Percentiles rank a stretch among this genome's conserved stretches.
These are phyloP conservation scores for Plectosphaerella sp. DNA, from an alignment of 2,329 filamentous ascomycete genomes.

Conservation along the genomic window DNA sequence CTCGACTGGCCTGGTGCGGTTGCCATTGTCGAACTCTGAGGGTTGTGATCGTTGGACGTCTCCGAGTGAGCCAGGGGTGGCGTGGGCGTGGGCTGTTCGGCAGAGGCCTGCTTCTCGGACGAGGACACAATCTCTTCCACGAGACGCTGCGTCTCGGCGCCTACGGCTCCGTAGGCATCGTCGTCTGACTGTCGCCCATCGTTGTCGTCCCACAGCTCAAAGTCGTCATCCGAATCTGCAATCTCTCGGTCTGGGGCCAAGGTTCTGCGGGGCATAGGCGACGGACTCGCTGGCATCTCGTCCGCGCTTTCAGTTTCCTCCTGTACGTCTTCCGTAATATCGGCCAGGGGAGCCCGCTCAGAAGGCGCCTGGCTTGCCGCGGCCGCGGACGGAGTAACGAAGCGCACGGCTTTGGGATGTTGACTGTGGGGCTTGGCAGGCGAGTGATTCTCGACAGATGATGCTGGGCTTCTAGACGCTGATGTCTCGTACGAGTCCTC, in stretches of 20 bases:
- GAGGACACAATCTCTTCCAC: conserved; percentile 9
- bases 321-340: conserved; percentile 5
- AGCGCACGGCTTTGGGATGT: conserved; percentile 10
- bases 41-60: background rate
- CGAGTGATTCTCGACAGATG: conserved; percentile 11
- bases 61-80: background rate
- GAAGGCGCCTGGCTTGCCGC: conserved; percentile 4
- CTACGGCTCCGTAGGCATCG: conserved; percentile 7
- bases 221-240: conserved; percentile 45
- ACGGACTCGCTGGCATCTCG: conserved; percentile 3
- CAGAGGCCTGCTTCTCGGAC: conserved; percentile 6
- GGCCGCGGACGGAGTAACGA: conserved; percentile 10
- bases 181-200: conserved; percentile 9
- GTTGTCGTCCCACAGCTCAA: conserved; percentile 11
- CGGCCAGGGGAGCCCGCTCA: background rate
- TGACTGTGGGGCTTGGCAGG: conserved; percentile 16
- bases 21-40: background rate
- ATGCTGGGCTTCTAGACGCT: conserved; percentile 15
- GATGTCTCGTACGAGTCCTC: conserved; percentile 40
- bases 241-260: conserved; percentile 30
- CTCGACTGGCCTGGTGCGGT: background rate
- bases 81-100: conserved; percentile 1
- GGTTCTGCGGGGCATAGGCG: conserved; percentile 5
- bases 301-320: conserved; percentile 1
- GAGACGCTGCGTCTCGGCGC: conserved; percentile 11